Base-by-base conservation (phyloP, 75 land plant genomes). In the Isoetes taiwanensis region DNA sequence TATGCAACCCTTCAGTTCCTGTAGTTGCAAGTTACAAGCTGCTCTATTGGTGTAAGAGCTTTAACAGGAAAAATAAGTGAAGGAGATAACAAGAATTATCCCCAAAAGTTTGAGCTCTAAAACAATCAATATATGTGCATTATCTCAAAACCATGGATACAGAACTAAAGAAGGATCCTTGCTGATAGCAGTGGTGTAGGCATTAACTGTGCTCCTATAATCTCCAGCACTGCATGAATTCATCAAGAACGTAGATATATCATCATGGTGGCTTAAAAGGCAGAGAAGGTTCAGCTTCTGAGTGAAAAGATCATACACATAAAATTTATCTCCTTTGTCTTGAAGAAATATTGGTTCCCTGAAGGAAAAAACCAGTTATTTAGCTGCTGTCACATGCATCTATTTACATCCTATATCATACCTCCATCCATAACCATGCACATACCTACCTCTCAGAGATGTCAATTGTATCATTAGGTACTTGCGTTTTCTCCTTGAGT, bases 301-400 rank as follows among this genome's bases (percentile, higher is more conserved):
- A 28, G 56, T 26, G 56, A 21, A 54, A n/a, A 3, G 16, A 25
- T 26, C 3, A 30, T 50, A 70, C 72, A 23, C 43, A 41, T 56
- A 65, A 52, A 64, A 71, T 2, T 54, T 28, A 63, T 71, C 68
- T 52, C 63, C 74, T 55, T 65, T 71, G 48, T 71, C 74, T 58
- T 71, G 74, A 32, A 71, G 61, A 53, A 71, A 71, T 21, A 71
- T n/a, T 4, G 74, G 74, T 28, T 71, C 74, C 55, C 68, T 64
- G 67, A 24, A 19, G 32, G 1, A 19, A 16, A 10, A 1, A 58
- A 39, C n/a, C n/a, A n/a, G n/a, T n/a, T n/a, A n/a, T n/a, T n/a
- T n/a, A n/a, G n/a, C n/a, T n/a, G n/a, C n/a, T n/a, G n/a, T n/a
- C n/a, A n/a, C n/a, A n/a, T n/a, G n/a, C n/a, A n/a, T n/a, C n/a